phyloP scores from a whole-genome alignment of 305 asterid species.

The Lippia alba region DNA sequence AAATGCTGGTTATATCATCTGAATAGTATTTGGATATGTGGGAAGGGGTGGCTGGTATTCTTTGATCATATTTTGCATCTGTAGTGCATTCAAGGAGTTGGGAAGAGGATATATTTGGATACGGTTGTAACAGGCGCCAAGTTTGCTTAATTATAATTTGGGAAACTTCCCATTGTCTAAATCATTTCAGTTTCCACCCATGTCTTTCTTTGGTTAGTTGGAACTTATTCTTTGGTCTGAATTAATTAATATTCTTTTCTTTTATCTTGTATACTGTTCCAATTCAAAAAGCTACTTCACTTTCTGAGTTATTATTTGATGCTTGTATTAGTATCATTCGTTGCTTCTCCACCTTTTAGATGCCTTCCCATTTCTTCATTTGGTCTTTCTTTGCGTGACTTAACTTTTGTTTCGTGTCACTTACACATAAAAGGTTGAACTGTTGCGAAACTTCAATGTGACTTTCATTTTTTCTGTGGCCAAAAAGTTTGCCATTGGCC shows the following conservation, averaged over 20 bases:
- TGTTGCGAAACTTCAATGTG: not conserved
- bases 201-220: constrained; percentile 10
- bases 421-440: not conserved
- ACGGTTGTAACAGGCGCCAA: not conserved
- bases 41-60: constrained; percentile 18
- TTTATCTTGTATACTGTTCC: constrained; percentile 12
- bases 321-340: too few species aligned
- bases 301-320: too few species aligned
- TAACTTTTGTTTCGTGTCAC: constrained; percentile 4
- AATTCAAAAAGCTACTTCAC: constrained; percentile 4
- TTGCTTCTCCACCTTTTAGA: constrained; percentile 20
- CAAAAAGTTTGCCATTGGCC: constrained; percentile 14
- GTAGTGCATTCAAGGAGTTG: constrained; percentile 19
- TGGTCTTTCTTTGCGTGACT: not conserved
- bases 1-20: constrained; percentile 9
- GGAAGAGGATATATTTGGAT: constrained; percentile 16
- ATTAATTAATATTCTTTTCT: constrained; percentile 13
- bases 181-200: not conserved
- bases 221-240: not conserved
- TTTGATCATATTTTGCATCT: constrained; percentile 2
- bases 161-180: not conserved
- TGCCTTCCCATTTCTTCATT: constrained; percentile 20
- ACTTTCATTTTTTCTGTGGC: constrained; percentile 11
- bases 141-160: constrained; percentile 6
- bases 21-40: constrained; percentile 13